Base-by-base conservation (phyloP, 2,329 filamentous ascomycete species). In the Clonostachys sp. region DNA sequence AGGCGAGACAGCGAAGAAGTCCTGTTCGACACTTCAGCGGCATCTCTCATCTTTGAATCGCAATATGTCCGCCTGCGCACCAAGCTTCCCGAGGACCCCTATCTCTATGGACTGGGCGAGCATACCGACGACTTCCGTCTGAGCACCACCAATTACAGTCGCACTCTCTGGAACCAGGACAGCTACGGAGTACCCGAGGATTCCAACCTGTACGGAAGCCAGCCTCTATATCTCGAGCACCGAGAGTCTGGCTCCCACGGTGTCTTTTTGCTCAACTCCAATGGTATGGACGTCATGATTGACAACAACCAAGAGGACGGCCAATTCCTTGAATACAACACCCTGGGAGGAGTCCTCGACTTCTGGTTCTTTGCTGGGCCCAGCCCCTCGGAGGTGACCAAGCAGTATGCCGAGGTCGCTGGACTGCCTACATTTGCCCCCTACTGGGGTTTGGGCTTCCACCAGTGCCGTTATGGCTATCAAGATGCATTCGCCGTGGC, bases 381-480 rank as follows among this genome's bases (percentile, higher is more conserved):
- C 0, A 82, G 75, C 0, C 83, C 84, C 48, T 73, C 78, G 7
- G 78, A 84, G 12, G 83, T 91, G 20, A 87, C 82, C 14, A 81
- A 80, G 60, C 77, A 86, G 38, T 94, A 92, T 60, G 83, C 88
- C 52, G 64, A 69, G 48, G 78, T 84, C 2, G 72, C 85, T 45
- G 88, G 89, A 0, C 68, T 88, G 6, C 88, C 89, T 2, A 83
- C 83, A 0, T 84, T 92, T 81, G 86, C 91, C 59, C 84, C 87
- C 54, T 94, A 94, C 67, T 92, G 82, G 74, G 82, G 84, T 0
- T 81, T 95, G 50, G 90, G 90, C 1, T 92, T 78, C 60, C 89
- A 95, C 54, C 89, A 95, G 61, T 92, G 88, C 56, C 78, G 87
- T 50, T 94, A 89, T 83, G 89, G 89, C 1, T 94, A 94, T 61